Evolutionary conservation across 1,284 basidiomycete species (phyloP), one percentile per base, ranked within the genome.

Genomic region (Melampsora occidentalis): DNA sequence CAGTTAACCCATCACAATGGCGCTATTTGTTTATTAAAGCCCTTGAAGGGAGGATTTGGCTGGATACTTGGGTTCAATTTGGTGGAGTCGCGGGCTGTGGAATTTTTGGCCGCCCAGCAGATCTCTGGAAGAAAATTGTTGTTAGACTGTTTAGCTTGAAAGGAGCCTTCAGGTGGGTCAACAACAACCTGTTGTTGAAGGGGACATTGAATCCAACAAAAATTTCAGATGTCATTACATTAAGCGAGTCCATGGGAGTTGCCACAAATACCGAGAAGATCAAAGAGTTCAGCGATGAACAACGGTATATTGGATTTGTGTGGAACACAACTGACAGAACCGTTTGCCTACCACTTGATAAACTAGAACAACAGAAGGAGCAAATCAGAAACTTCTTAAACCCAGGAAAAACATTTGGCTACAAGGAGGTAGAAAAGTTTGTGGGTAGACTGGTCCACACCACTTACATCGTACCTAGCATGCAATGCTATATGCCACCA

Each of bases 31-130:
- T 67, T 12, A 25, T 67, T 7, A 46, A 9, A n/a, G 46, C n/a
- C 46, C 46, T 67, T 9, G 7, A 67, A 18, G 28, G 22, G 6
- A 18, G 49, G 10, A 1, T 67, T 1, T 18, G 33, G 22, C 2
- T 67, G 2, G 46, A 67, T 20, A 67, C 65, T 3, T 25, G 18
- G 16, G 49, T 67, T 6, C 18, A 31, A n/a, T 67, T 67, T 31
- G 46, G 65, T 4, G 65, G 65, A 2, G 67, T 70, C 1, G 51
- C 68, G 16, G 68, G 68, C 7, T 66, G 64, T 42, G 25, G 64
- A 20, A 14, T 22, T 12, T 35, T 35, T 65, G 31, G 63, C 10
- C 4, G 31, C 4, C 18, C 22, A 14, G 51, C 51, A 14, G 51
- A 53, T 14, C 18, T 53, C 5, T 53, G 16, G 51, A 53, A 53